Evolutionary conservation across 1,139 yeast species (phyloP).

Genomic region (Hyphopichia pseudoburtonii): DNA sequence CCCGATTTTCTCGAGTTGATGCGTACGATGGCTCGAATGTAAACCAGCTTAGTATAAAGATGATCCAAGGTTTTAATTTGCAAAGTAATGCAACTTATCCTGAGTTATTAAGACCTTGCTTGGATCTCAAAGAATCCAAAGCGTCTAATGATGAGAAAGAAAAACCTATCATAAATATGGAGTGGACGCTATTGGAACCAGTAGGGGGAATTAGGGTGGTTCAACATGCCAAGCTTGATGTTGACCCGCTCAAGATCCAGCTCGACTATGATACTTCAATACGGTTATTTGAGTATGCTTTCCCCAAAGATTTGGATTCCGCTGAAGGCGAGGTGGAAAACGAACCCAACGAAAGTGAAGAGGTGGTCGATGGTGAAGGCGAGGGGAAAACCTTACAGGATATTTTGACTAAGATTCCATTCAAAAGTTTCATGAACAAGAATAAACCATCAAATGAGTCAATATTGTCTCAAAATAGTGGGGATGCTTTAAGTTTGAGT

Average conservation of each 20-base stretch:
- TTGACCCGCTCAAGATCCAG: constrained; percentile 71
- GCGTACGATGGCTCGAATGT: constrained; percentile 55
- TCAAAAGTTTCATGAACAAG: background rate
- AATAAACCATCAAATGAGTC: background rate
- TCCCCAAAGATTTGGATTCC: constrained; percentile 47
- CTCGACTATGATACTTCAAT: constrained; percentile 70
- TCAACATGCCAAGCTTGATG: constrained; percentile 44
- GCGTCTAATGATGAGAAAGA: constrained; percentile 5
- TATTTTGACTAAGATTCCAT: constrained; percentile 1
- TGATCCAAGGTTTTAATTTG: constrained; percentile 73
- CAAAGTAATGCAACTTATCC: constrained; percentile 65
- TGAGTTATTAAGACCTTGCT: constrained; percentile 62
- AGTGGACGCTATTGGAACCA: constrained; percentile 75
- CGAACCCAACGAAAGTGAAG: constrained; percentile 2
- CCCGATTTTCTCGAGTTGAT: constrained; percentile 61
- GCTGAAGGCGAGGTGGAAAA: constrained; percentile 1
- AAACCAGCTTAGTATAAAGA: constrained; percentile 56
- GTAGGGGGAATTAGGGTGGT: constrained; percentile 82
- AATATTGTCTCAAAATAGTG: background rate
- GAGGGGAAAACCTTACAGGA: background rate
- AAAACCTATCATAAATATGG: constrained; percentile 52
- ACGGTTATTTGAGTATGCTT: constrained; percentile 59
- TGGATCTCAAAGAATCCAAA: constrained; percentile 12
- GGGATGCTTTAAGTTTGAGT: background rate
- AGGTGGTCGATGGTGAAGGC: background rate